Percentiles rank a stretch among this genome's conserved stretches.
Conservation (phyloP, 2,329 filamentous ascomycete species). For the Trichoderma atroviride region DNA sequence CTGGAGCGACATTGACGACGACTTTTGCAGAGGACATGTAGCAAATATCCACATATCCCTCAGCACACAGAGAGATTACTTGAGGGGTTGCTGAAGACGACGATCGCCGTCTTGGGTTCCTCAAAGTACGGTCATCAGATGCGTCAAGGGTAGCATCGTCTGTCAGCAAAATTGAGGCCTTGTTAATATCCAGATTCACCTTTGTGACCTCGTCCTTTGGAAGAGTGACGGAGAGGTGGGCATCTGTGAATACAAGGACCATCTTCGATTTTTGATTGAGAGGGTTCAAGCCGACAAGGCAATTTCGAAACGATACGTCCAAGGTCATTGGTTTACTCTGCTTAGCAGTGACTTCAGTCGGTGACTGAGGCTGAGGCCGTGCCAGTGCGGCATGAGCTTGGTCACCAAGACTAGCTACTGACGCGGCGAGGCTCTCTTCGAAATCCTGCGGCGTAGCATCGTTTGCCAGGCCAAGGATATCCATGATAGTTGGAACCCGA, state of each 20-base stretch:
- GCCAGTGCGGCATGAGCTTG: conserved; percentile 56
- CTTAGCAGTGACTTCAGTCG: conserved; percentile 34
- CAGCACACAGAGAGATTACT: conserved; percentile 59
- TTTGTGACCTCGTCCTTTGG: conserved; percentile 67
- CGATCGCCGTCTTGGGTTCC: conserved; percentile 33
- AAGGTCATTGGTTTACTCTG: conserved; percentile 63
- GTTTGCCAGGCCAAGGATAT: conserved; percentile 70
- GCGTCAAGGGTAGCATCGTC: conserved; percentile 62
- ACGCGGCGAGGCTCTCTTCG: conserved; percentile 74
- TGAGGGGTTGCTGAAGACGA: conserved; percentile 50
- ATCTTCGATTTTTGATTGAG: conserved; percentile 74
- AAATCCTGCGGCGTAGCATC: conserved; percentile 72
- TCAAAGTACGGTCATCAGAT: conserved; percentile 27
- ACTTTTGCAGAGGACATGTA: conserved; percentile 82
- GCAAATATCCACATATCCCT: conserved; percentile 84
- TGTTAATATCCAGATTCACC: conserved; percentile 69
- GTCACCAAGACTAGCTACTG: conserved; percentile 75
- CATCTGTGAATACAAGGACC: conserved; percentile 76
- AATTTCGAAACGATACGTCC: conserved; percentile 78
- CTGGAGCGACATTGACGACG: conserved; percentile 60
- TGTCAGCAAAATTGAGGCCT: conserved; percentile 80
- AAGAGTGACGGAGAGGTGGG: conserved; percentile 68
- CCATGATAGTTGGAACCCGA: conserved; percentile 79
- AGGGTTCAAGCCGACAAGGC: conserved; percentile 82
- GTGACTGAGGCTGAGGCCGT: conserved; percentile 24